A percentile compares a stretch with the other conserved stretches of the same genome.
phyloP scores from a whole-genome alignment of 2,329 filamentous ascomycete genomes.

The Pseudogymnoascus sp. region DNA sequence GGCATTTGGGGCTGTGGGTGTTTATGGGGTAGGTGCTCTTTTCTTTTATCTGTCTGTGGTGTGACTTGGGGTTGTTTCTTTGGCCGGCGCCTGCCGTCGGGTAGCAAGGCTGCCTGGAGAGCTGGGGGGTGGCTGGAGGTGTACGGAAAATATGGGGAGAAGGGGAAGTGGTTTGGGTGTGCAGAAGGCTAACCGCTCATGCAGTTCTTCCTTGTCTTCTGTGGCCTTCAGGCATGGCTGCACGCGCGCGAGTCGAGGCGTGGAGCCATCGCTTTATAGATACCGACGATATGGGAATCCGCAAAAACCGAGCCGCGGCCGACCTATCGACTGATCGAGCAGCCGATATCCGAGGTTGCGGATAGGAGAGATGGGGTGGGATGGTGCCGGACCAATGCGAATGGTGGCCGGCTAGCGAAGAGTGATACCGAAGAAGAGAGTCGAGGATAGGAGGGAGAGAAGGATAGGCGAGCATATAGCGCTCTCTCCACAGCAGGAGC shows the following conservation, averaged over 20 bases:
- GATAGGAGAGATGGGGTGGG: neutral
- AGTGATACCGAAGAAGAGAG: neutral
- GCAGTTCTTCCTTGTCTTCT: conserved; percentile 85
- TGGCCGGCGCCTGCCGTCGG: neutral
- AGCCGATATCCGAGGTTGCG: neutral
- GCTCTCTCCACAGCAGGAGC: neutral
- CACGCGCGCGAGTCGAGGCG: conserved; percentile 75
- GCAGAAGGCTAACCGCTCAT: neutral
- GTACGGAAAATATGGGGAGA: neutral
- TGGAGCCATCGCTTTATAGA: conserved; percentile 68
- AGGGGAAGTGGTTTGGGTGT: neutral
- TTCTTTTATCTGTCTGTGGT: conserved; percentile 1
- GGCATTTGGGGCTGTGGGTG: conserved; percentile 77
- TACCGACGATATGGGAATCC: conserved; percentile 14
- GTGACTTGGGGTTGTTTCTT: neutral
- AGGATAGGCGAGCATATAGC: neutral
- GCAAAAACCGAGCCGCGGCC: neutral
- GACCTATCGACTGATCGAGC: neutral
- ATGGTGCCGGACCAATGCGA: neutral
- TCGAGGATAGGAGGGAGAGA: neutral
- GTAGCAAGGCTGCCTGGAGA: neutral
- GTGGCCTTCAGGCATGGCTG: conserved; percentile 77
- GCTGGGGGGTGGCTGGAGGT: neutral
- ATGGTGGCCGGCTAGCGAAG: neutral
- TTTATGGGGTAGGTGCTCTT: conserved; percentile 67